A percentile compares a stretch with the other conserved stretches of the same genome.
Conservation (phyloP, 2,329 filamentous ascomycete genomes). For the Podosphaera xanthii region DNA sequence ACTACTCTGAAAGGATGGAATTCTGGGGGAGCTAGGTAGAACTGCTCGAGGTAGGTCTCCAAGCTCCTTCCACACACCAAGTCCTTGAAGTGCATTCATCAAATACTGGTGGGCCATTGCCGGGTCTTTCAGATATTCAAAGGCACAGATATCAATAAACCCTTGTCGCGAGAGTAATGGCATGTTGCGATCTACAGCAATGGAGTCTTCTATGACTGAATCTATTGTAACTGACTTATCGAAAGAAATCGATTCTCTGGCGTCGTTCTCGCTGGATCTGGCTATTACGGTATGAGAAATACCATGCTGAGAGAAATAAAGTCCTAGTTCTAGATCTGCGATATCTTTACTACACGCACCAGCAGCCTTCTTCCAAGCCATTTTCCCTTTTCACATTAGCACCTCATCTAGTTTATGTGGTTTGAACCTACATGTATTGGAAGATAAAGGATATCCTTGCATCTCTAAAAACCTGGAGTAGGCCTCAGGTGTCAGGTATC, state of each 20-base stretch:
- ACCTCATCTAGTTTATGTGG: neutral
- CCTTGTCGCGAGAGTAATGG: slow-evolving; percentile 1
- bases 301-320: neutral
- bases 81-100: neutral
- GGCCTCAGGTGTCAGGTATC: slow-evolving; percentile 1
- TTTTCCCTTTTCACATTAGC: neutral
- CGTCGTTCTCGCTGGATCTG: neutral
- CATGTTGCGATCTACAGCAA: neutral
- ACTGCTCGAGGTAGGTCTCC: neutral
- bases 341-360: neutral
- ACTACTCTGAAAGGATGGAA: neutral
- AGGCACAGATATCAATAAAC: neutral
- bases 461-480: slow-evolving; percentile 3
- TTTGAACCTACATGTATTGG: slow-evolving; percentile 2
- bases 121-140: neutral
- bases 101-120: neutral
- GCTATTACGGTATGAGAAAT: neutral
- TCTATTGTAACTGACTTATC: neutral
- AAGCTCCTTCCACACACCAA: neutral
- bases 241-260: neutral
- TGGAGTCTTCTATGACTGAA: neutral
- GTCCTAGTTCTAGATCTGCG: neutral
- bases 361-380: neutral
- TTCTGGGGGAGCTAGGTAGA: neutral
- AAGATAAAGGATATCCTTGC: slow-evolving; percentile 2